Base-by-base conservation (phyloP, 2,329 filamentous ascomycete species). In the Blumeria hordei region DNA sequence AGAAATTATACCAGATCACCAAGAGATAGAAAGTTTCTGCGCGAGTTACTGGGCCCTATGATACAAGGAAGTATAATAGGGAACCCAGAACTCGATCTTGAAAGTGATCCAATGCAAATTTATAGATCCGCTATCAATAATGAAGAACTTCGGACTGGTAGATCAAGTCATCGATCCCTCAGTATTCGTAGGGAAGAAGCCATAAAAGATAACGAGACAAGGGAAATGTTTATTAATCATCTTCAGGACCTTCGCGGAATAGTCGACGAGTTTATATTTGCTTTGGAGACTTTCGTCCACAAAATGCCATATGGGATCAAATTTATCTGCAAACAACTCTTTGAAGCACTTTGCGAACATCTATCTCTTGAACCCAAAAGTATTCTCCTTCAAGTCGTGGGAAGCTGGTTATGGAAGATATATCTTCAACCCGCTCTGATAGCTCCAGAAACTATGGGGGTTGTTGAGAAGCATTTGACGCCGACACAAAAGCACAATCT, bases 71-170 rank as follows among this genome's bases (percentile, higher is more conserved):
- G 92, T 64, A 88, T 98, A 63, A 81, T 96, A 55, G 92, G 94
- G 55, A 92, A 95, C 61, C 81, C 88, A 11, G 83, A 82, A 5
- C 73, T 98, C 36, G 90, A 98, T 65, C 74, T 98, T 32, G 92
- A 98, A 68, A 95, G 90, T 66, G 92, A 98, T 64, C 92, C 92
- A 0, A 83, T 96, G 72, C 90, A 96, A 62, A 98, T 98, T 56
- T 96, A 98, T 69, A 80, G 85, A 44, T 92, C 88, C 5, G 82
- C 87, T 12, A 93, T 98, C 69, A 96, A 93, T 70, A 94, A 98
- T 62, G 90, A 96, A 67, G 92, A 98, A 69, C 78, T 98, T 28
- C 81, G 87, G 16, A 98, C 92, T 0, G 92, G 92, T 4, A 79
- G 80, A 60, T 80, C 86, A 18, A 94, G 88, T 66, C 77, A 77